Base-by-base conservation (phyloP, 2,329 filamentous ascomycete species). In the Penicillium sp. region DNA sequence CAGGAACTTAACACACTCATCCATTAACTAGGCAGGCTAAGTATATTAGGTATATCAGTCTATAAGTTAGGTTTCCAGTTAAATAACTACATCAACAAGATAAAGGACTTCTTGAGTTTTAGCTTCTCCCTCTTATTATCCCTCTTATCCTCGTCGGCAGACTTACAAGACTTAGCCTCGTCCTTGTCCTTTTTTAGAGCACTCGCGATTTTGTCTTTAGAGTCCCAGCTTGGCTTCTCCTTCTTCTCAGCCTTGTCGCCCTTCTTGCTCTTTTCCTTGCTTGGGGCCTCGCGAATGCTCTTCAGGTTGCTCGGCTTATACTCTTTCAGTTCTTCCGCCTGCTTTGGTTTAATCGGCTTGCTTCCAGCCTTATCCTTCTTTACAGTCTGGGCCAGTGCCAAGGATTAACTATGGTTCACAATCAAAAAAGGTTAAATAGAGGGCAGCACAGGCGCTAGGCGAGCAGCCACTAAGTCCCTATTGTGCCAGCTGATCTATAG, bases 401-500 rank as follows among this genome's bases (percentile, higher is more conserved):
- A 31, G 7, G 42, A 16, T 8, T 28, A 33, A 1, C 9, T 14
- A 11, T 4, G 5, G 25, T 17, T 28, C 7, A 39, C 39, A 27
- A 37, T 19, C 11, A 40, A 50, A 19, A 53, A 45, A 21, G 43
- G 47, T 23, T 48, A 47, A 20, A 45, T 47, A 20, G 51, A 43
- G 7, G 59, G 60, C 13, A 59, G 62, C 10, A 40, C 43, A 14
- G 62, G 62, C 13, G 62, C 56, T 18, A 54, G 49, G n/a, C 25
- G 25, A 5, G 5, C 5, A 27, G 62, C 51, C 16, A 62, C 53
- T 49, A 63, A 53, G 29, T 63, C 58, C 35, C 60, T 61, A 20
- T 59, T 55, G 16, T 60, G 57, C 33, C 62, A 54, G 41, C 61
- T 63, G 28, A 63, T 60, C 29, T 65, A 62, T 19, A 64, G 41